Percentiles rank a stretch among this genome's conserved stretches.
Evolutionary conservation across 805 yeast genomes (phyloP).

Genomic region (Hermanozyma aechmeae): DNA sequence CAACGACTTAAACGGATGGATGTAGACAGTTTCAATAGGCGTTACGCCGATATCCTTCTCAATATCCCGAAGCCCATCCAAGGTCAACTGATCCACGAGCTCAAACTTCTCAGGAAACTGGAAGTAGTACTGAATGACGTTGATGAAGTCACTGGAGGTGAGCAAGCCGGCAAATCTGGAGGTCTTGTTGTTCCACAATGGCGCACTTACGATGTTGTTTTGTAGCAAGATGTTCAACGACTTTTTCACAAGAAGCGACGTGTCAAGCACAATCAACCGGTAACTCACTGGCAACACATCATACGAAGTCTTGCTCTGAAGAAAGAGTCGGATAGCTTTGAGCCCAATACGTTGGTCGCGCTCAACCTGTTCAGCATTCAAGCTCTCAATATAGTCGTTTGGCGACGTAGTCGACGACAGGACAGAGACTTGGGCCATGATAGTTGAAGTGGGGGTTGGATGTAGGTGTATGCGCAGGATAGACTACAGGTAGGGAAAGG

Average conservation of each 20-base stretch:
- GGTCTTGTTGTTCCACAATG: slow-evolving; percentile 87
- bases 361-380: slow-evolving; percentile 32
- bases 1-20: slow-evolving; percentile 83
- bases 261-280: slow-evolving; percentile 86
- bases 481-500: no score
- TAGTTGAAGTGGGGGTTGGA: no score
- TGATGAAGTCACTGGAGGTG: slow-evolving; percentile 87
- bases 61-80: slow-evolving; percentile 78
- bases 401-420: no score
- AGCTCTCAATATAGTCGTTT: slow-evolving; percentile 32
- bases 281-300: slow-evolving; percentile 96
- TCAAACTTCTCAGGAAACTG: slow-evolving; percentile 84
- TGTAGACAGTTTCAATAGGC: slow-evolving; percentile 76
- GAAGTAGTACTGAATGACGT: slow-evolving; percentile 89
- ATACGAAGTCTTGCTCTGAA: slow-evolving; percentile 86
- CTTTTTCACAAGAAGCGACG: slow-evolving; percentile 81
- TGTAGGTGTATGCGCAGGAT: no score
- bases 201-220: slow-evolving; percentile 92
- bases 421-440: no score
- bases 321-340: slow-evolving; percentile 71
- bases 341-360: slow-evolving; percentile 69
- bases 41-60: slow-evolving; percentile 82
- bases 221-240: slow-evolving; percentile 84
- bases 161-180: slow-evolving; percentile 90
- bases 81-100: slow-evolving; percentile 73